phyloP scores from a whole-genome alignment of 495 filamentous ascomycete genomes.

The Usnea hakonensis region DNA sequence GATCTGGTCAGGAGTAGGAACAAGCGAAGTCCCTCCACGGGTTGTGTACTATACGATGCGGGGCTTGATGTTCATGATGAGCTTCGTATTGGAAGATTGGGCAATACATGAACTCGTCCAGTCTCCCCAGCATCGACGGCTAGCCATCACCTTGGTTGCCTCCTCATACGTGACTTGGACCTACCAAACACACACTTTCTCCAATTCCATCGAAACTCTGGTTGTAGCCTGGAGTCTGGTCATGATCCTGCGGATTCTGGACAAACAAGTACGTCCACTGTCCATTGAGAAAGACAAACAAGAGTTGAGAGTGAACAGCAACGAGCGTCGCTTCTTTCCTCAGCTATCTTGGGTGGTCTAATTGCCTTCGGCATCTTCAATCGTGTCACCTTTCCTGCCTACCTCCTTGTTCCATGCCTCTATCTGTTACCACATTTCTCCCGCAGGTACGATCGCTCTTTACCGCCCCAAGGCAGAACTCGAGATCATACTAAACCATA shows the following conservation, averaged over 20 bases:
- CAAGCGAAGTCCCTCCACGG: constrained; percentile 45
- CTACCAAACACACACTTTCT: constrained; percentile 97
- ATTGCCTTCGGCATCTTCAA: constrained; percentile 86
- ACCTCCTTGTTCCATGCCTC: constrained; percentile 70
- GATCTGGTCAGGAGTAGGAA: constrained; percentile 62
- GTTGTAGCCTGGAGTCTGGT: constrained; percentile 87
- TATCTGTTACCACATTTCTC: constrained; percentile 76
- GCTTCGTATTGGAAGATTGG: constrained; percentile 97
- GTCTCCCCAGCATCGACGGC: constrained; percentile 60
- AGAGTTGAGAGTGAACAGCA: constrained; percentile 38
- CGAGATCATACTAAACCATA: constrained; percentile 13
- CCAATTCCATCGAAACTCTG: constrained; percentile 92
- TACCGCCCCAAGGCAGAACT: constrained; percentile 1
- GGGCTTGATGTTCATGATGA: constrained; percentile 81
- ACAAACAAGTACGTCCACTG: constrained; percentile 54
- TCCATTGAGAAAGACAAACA: neutral
- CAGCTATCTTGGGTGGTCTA: constrained; percentile 67
- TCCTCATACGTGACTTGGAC: constrained; percentile 99
- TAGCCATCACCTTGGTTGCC: constrained; percentile 71
- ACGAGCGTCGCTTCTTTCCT: constrained; percentile 65
- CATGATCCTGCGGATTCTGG: constrained; percentile 74
- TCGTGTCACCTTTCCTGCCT: constrained; percentile 93
- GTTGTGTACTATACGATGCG: constrained; percentile 84
- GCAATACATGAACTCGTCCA: constrained; percentile 84
- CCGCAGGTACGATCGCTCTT: constrained; percentile 53